Evolutionary conservation across 768 basidiomycete genomes (phyloP).

Genomic region (Tylopilus felleus): DNA sequence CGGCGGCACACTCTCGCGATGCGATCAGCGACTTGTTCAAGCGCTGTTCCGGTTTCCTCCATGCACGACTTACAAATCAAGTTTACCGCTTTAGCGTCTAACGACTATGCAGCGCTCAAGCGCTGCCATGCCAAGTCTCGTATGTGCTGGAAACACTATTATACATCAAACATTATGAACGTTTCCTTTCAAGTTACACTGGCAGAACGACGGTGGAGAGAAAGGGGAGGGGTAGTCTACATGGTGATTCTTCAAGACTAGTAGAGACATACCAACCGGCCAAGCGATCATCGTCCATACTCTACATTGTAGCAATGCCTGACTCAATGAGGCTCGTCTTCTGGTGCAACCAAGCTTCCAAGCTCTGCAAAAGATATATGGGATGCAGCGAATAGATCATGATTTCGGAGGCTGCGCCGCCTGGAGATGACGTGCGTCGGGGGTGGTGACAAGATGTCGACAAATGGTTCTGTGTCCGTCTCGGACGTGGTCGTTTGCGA

Average conservation of each 20-base stretch:
- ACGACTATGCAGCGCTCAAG: too few relatives aligned
- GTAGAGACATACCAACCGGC: not conserved
- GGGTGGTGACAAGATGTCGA: slow-evolving; percentile 20
- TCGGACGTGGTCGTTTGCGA: not conserved
- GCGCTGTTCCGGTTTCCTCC: slow-evolving; percentile 89
- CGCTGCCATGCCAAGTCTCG: too few relatives aligned
- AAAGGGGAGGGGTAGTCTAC: not conserved
- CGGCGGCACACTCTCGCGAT: slow-evolving; percentile 35
- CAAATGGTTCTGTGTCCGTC: slow-evolving; percentile 12
- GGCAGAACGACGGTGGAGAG: too few relatives aligned
- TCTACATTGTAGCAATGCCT: not conserved
- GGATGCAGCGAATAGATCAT: slow-evolving; percentile 25
- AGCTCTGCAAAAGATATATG: slow-evolving; percentile 28
- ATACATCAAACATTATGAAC: too few relatives aligned
- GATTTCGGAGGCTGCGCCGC: slow-evolving; percentile 21
- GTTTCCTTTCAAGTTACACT: too few relatives aligned
- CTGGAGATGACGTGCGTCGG: slow-evolving; percentile 6
- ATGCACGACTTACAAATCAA: too few relatives aligned
- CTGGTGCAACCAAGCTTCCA: slow-evolving; percentile 21
- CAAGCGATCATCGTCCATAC: not conserved
- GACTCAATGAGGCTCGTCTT: not conserved
- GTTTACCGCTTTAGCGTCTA: too few relatives aligned
- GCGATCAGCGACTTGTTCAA: slow-evolving; percentile 62
- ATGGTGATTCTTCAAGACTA: not conserved
- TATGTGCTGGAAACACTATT: too few relatives aligned